phyloP scores from a whole-genome alignment of 441 rosid species.

The Gossypium davidsonii region DNA sequence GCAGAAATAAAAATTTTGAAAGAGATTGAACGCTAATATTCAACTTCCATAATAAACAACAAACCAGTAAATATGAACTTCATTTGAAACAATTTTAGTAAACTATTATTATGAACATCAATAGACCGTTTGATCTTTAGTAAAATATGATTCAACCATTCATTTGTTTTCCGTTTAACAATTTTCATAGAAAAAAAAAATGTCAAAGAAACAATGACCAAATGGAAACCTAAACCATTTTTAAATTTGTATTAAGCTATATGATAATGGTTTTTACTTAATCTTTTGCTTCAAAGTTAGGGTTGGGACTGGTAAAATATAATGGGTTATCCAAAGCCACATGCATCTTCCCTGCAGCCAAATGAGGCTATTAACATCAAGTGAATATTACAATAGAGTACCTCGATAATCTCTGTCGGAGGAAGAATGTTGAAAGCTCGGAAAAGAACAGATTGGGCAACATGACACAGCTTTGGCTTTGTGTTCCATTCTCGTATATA shows the following conservation, averaged over 20 bases:
- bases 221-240: neutral
- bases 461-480: constrained; percentile 81
- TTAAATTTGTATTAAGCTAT: neutral
- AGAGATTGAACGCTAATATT: neutral
- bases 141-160: neutral
- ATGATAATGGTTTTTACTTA: neutral
- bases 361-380: neutral
- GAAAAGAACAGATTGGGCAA: constrained; percentile 78
- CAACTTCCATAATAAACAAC: neutral
- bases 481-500: constrained; percentile 93
- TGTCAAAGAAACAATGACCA: neutral
- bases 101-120: neutral
- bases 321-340: neutral
- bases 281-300: neutral
- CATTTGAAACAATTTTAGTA: neutral
- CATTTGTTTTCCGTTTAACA: neutral
- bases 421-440: constrained; percentile 60
- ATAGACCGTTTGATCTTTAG: neutral
- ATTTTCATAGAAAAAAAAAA: neutral
- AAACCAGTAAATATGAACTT: neutral
- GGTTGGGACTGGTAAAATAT: neutral
- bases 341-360: neutral
- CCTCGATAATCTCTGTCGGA: constrained; percentile 80
- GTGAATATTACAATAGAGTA: constrained; percentile 19
- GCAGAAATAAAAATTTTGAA: neutral